These are phyloP conservation scores for Phytopythium oedochilum DNA, from an alignment of 352 stramenopile genomes.

Conservation along the genomic window DNA sequence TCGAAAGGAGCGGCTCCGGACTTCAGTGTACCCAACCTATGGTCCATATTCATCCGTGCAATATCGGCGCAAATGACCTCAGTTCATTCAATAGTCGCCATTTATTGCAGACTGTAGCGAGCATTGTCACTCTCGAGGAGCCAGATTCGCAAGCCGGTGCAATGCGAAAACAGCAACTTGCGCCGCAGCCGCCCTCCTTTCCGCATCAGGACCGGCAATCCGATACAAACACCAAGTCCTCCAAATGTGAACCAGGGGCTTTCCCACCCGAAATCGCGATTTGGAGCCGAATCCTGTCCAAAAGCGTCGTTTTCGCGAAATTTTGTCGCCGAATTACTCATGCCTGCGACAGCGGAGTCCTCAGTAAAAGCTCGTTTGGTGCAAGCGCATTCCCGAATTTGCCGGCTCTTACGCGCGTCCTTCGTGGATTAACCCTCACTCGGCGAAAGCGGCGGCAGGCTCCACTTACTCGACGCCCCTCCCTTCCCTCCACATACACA, in stretches of 20 bases:
- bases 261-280: not conserved
- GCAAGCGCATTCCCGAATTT: constrained; percentile 4
- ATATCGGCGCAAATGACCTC: not conserved
- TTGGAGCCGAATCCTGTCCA: not conserved
- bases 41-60: not conserved
- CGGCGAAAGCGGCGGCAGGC: not conserved
- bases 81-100: not conserved
- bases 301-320: not conserved
- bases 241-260: no score
- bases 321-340: not conserved
- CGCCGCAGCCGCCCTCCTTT: not conserved
- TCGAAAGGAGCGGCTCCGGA: no score
- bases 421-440: not conserved
- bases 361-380: not conserved
- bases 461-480: not conserved
- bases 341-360: not conserved
- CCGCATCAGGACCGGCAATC: not conserved
- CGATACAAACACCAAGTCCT: constrained; percentile 1
- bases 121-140: not conserved
- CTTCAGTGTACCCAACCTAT: no score
- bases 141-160: constrained; percentile 1
- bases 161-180: not conserved
- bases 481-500: not conserved
- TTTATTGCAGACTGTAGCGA: not conserved
- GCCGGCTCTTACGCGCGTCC: no score